These are phyloP conservation scores for Fusarium transvaalense DNA, from an alignment of 2,329 filamentous ascomycete species.

Conservation along the genomic window DNA sequence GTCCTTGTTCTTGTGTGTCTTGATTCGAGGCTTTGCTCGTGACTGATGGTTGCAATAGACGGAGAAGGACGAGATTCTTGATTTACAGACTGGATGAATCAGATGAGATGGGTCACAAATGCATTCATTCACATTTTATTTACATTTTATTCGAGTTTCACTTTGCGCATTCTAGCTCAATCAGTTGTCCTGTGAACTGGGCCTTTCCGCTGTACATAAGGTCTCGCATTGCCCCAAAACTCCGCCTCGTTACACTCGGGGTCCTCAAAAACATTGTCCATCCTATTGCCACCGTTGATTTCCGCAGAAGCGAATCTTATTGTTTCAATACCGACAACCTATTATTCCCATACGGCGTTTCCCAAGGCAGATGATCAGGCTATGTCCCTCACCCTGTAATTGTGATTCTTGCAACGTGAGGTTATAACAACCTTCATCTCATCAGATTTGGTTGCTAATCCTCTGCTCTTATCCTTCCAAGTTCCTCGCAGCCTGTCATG, in stretches of 20 bases:
- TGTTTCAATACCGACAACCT: not conserved
- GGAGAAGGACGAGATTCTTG: constrained; percentile 6
- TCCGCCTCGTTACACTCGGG: not conserved
- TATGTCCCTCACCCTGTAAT: not conserved
- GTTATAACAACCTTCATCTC: constrained; percentile 7
- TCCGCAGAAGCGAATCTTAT: not conserved
- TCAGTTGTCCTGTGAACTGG: not conserved
- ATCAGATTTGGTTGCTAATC: not conserved
- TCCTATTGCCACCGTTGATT: not conserved
- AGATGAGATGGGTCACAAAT: not conserved
- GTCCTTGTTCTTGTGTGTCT: not conserved
- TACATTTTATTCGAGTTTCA: not conserved
- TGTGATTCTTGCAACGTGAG: not conserved
- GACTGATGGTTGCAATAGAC: not conserved
- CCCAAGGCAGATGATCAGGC: not conserved
- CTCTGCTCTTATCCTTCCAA: not conserved
- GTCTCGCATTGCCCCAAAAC: not conserved
- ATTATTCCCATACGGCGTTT: not conserved
- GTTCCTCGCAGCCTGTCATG: not conserved
- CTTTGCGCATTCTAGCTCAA: not conserved
- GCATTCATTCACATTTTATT: not conserved
- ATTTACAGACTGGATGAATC: not conserved
- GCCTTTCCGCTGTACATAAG: not conserved
- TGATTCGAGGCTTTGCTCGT: not conserved
- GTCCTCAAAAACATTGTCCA: not conserved